Base-by-base conservation (phyloP, 1,284 basidiomycete species). In the Malassezia dermatis region DNA sequence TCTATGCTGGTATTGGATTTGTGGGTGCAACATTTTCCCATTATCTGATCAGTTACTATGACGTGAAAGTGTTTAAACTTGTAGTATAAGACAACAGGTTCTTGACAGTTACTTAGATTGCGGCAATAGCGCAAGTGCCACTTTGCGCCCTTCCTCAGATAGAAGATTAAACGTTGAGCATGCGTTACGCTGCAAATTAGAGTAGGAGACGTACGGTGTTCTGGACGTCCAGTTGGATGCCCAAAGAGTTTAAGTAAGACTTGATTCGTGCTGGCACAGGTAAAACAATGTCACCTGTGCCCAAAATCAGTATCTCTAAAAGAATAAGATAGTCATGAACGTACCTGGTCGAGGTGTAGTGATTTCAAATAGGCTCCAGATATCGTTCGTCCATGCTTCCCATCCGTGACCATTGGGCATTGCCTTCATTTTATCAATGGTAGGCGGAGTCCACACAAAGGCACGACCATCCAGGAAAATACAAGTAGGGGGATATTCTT, bases 91-190 rank as follows among this genome's bases (percentile, higher is more conserved):
- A 35, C 15, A 35, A 35, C 13, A 19, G 4, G 4, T 45, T 31
- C 28, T 45, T 19, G n/a, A 35, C 13, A 19, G 4, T 13, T 45
- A 45, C 28, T 45, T 19, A 17, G 43, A 28, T 19, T 43, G 27
- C n/a, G 89, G 89, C 39, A 91, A 78, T n/a, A 94, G 75, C 2
- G 89, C 90, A 13, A 88, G 89, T 31, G 88, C 86, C 15, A 95
- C 87, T 13, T 84, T 83, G 53, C 90, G 79, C 1, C 89, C 90
- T 76, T 95, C 90, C 75, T 95, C 90, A 0, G 85, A 78, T 28
- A 95, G 80, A 17, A 95, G 76, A 74, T 95, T 94, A 75, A 89
- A 95, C 0, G 90, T 93, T 30, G 89, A 85, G 66, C 88, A 89
- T 7, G 90, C 90, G 71, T 91, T 93, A 61, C 86, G 78, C 87